Conservation (phyloP, 1,284 basidiomycete species). For the Cryptococcus neoformans region DNA sequence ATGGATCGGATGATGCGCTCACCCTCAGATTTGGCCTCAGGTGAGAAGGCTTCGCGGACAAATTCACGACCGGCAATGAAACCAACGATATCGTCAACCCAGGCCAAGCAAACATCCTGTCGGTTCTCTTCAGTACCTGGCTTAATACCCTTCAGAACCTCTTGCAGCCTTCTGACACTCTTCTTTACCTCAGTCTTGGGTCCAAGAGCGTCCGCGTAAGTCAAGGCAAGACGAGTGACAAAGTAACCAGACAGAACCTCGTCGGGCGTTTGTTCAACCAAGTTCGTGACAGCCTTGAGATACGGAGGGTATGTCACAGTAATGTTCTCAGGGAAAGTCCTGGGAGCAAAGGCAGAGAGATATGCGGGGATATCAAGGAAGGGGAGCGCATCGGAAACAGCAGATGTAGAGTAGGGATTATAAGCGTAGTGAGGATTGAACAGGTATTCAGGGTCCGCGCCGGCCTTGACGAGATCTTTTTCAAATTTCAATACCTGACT, state of each 20-base stretch:
- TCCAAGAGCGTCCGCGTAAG: slow-evolving; percentile 67
- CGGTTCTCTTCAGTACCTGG: slow-evolving; percentile 81
- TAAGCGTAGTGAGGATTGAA: slow-evolving; percentile 79
- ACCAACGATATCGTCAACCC: slow-evolving; percentile 51
- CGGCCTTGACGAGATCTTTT: slow-evolving; percentile 71
- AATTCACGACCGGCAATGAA: slow-evolving; percentile 61
- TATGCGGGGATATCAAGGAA: slow-evolving; percentile 80
- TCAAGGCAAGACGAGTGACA: slow-evolving; percentile 64
- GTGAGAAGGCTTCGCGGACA: slow-evolving; percentile 80
- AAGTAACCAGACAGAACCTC: slow-evolving; percentile 79
- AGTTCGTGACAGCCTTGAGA: slow-evolving; percentile 62
- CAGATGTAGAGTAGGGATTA: slow-evolving; percentile 71
- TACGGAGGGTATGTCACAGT: slow-evolving; percentile 85
- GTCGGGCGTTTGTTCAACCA: slow-evolving; percentile 66
- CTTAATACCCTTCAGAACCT: slow-evolving; percentile 76
- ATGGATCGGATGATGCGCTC: slow-evolving; percentile 86
- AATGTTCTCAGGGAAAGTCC: slow-evolving; percentile 68
- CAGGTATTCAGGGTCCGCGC: slow-evolving; percentile 67
- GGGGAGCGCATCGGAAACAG: slow-evolving; percentile 67
- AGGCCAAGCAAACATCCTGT: slow-evolving; percentile 57
- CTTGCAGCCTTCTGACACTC: slow-evolving; percentile 64
- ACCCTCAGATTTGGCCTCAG: slow-evolving; percentile 73
- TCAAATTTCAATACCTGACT: slow-evolving; percentile 77
- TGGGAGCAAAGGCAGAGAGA: slow-evolving; percentile 76
- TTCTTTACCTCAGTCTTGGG: slow-evolving; percentile 70